phyloP scores from a whole-genome alignment of 352 stramenopile species.

The Phytopythium boreale region DNA sequence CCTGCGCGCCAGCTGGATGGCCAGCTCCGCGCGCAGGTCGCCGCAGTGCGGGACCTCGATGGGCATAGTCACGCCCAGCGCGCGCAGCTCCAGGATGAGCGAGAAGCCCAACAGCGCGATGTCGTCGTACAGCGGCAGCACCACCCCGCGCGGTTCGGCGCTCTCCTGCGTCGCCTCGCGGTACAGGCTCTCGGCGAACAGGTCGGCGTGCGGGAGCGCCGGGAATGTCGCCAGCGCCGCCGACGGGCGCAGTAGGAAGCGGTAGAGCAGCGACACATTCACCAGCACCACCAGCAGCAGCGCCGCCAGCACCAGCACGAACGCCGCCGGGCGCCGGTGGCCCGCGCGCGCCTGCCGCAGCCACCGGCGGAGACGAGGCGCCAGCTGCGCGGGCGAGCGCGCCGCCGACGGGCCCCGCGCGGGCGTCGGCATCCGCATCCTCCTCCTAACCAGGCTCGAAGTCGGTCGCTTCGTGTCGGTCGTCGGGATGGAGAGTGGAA shows the following conservation, averaged over 20 bases:
- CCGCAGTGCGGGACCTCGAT: conserved; percentile 65
- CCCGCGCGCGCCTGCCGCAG: background rate
- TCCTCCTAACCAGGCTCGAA: background rate
- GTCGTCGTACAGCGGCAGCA: conserved; percentile 8
- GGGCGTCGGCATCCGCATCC: background rate
- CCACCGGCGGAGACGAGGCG: background rate
- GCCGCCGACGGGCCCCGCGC: too few relatives aligned
- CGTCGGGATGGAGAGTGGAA: background rate
- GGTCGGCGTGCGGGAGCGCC: background rate
- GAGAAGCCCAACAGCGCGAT: conserved; percentile 8
- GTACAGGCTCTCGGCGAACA: conserved; percentile 6
- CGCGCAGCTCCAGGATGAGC: conserved; percentile 36
- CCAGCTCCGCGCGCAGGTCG: conserved; percentile 46
- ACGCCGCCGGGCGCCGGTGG: background rate
- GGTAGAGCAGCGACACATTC: background rate
- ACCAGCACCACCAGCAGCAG: conserved; percentile 1
- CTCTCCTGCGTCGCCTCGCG: background rate
- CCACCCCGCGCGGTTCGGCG: background rate
- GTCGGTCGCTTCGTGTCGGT: too few relatives aligned
- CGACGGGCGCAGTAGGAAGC: background rate
- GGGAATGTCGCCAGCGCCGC: background rate
- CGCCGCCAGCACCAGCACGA: conserved; percentile 1
- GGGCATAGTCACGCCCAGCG: conserved; percentile 39
- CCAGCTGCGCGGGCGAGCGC: background rate
- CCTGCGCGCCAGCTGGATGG: conserved; percentile 17